Evolutionary conservation across 1,284 basidiomycete genomes (phyloP).

Genomic region (Vanrija sp.): DNA sequence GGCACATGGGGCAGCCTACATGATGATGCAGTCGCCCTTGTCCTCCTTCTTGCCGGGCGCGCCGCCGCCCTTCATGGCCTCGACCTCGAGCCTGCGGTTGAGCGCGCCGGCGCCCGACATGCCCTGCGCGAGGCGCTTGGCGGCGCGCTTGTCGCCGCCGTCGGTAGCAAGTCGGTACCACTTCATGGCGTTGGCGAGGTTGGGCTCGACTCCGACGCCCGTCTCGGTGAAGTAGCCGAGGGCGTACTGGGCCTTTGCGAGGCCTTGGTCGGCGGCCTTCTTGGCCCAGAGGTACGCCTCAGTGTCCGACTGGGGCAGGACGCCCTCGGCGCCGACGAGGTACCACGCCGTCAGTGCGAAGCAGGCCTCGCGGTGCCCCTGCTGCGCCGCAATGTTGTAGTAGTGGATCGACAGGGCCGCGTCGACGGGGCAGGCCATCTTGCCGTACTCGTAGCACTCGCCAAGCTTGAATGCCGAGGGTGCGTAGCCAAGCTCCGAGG

Average conservation of each 20-base stretch:
- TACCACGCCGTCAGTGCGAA: slow-evolving; percentile 99
- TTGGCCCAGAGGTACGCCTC: slow-evolving; percentile 94
- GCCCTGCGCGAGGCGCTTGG: slow-evolving; percentile 62
- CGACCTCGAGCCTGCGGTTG: slow-evolving; percentile 43
- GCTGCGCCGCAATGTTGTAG: slow-evolving; percentile 98
- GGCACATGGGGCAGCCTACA: slow-evolving; percentile 52
- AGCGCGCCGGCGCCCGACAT: slow-evolving; percentile 38
- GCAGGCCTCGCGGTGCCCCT: slow-evolving; percentile 93
- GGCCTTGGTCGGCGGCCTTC: slow-evolving; percentile 81
- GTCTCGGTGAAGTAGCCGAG: slow-evolving; percentile 96
- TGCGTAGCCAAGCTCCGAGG: slow-evolving; percentile 91
- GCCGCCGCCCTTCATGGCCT: slow-evolving; percentile 38
- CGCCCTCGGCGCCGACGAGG: slow-evolving; percentile 94
- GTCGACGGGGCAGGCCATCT: slow-evolving; percentile 98
- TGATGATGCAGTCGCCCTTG: slow-evolving; percentile 69
- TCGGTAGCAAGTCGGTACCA: slow-evolving; percentile 91
- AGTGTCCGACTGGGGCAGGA: slow-evolving; percentile 95
- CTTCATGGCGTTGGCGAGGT: slow-evolving; percentile 63
- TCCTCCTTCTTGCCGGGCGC: slow-evolving; percentile 48
- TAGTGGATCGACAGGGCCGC: slow-evolving; percentile 96
- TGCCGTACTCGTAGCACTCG: slow-evolving; percentile 98
- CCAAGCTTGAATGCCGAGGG: slow-evolving; percentile 93
- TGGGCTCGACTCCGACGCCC: slow-evolving; percentile 72
- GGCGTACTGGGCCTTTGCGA: slow-evolving; percentile 92
- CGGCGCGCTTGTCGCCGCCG: slow-evolving; percentile 90